Evolutionary conservation across 768 basidiomycete genomes (phyloP).

Genomic region (Lactarius tabidus): DNA sequence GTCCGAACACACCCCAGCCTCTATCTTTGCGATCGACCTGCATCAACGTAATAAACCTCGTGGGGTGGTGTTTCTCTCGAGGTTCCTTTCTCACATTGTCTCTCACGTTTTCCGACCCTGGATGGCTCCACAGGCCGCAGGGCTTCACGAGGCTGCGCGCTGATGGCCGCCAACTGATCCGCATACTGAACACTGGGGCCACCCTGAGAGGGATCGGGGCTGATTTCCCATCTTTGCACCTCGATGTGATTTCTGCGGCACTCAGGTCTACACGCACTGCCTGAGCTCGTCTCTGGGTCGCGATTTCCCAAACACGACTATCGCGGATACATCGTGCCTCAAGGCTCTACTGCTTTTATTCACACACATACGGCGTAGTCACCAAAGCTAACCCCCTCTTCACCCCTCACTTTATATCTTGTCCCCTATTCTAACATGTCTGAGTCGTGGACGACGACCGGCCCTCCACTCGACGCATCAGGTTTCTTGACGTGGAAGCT

Average conservation of each 20-base stretch:
- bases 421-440: neutral
- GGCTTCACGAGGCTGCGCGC: neutral
- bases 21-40: neutral
- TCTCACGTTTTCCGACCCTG: neutral
- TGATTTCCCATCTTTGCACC: neutral
- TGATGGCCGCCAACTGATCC: neutral
- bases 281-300: neutral
- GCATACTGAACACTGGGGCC: neutral
- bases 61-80: neutral
- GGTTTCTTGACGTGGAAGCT: constrained; percentile 10
- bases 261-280: neutral
- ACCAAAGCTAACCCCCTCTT: neutral
- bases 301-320: neutral
- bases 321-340: neutral
- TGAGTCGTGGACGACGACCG: neutral
- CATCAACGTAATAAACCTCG: neutral
- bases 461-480: constrained; percentile 3
- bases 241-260: neutral
- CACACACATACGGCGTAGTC: neutral
- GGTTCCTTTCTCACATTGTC: neutral
- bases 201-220: neutral
- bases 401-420: neutral
- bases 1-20: neutral
- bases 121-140: neutral
- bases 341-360: neutral